Conservation (phyloP, 1,284 basidiomycete species). For the Agaricales sp. region DNA sequence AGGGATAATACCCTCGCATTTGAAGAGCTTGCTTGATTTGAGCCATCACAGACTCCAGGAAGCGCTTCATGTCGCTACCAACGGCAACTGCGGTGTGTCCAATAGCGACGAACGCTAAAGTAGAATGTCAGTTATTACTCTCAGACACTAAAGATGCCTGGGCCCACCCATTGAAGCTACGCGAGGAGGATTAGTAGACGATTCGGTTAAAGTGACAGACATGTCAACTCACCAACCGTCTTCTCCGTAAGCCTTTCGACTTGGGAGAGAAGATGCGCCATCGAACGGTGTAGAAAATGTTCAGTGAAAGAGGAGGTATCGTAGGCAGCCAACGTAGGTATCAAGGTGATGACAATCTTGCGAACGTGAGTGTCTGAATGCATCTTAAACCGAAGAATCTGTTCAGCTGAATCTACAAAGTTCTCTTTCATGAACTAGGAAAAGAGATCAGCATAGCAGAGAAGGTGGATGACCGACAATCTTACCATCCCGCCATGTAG, state of each 20-base stretch:
- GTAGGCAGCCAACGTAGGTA: constrained; percentile 90
- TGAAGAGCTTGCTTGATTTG: constrained; percentile 87
- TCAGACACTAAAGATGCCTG: too few species aligned
- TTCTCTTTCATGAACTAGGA: constrained; percentile 87
- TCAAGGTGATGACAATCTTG: constrained; percentile 89
- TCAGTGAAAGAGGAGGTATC: constrained; percentile 87
- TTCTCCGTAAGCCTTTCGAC: constrained; percentile 87
- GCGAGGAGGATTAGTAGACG: constrained; percentile 9
- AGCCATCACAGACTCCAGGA: constrained; percentile 86
- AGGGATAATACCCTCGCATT: constrained; percentile 55
- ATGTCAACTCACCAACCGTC: constrained; percentile 56
- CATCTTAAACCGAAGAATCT: constrained; percentile 83
- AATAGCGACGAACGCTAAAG: constrained; percentile 86
- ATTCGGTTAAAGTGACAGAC: neutral
- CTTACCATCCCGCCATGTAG: constrained; percentile 86
- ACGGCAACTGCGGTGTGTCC: constrained; percentile 92
- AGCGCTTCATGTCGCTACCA: constrained; percentile 91
- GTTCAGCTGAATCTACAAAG: constrained; percentile 84
- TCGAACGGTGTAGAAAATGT: constrained; percentile 83
- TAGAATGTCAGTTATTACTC: too few species aligned
- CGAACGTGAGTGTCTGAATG: constrained; percentile 82
- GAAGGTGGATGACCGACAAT: neutral
- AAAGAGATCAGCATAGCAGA: constrained; percentile 6
- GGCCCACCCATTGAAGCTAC: constrained; percentile 1
- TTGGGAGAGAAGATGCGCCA: constrained; percentile 86